These are phyloP conservation scores for Ascomycota sp. DNA, from an alignment of 2,329 filamentous ascomycete genomes.

Conservation along the genomic window DNA sequence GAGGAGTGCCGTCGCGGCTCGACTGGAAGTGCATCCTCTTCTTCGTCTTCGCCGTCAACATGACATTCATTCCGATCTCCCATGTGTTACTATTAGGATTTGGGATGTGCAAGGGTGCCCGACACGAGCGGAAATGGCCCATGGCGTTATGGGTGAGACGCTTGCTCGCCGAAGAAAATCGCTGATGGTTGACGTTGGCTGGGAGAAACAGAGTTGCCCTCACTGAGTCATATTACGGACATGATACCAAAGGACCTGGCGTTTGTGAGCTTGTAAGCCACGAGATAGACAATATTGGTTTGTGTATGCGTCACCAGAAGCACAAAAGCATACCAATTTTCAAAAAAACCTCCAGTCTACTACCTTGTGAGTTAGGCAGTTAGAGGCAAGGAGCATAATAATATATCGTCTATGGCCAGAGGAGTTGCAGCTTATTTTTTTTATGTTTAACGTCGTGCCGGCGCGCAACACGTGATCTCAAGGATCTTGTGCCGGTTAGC, in stretches of 20 bases:
- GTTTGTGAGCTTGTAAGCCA: conserved; percentile 4
- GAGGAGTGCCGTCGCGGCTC: conserved; percentile 13
- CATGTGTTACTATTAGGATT: conserved; percentile 1
- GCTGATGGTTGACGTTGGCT: not conserved
- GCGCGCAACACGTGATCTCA: too few species aligned
- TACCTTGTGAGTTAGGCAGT: too few species aligned
- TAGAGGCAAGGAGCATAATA: too few species aligned
- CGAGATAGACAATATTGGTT: too few species aligned
- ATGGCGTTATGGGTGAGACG: not conserved
- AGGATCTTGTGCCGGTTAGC: too few species aligned
- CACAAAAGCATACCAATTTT: too few species aligned
- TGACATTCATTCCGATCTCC: conserved; percentile 4
- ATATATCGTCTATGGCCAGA: too few species aligned
- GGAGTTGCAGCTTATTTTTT: too few species aligned
- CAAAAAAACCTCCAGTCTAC: too few species aligned
- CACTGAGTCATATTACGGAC: conserved; percentile 8
- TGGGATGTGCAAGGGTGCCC: not conserved
- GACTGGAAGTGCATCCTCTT: conserved; percentile 13
- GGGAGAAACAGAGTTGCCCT: not conserved
- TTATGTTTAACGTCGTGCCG: too few species aligned
- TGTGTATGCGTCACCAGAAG: too few species aligned
- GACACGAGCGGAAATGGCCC: not conserved
- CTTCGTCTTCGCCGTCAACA: conserved; percentile 13
- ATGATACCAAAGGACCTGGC: conserved; percentile 17
- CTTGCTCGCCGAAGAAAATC: not conserved